Conservation (phyloP, 2,329 filamentous ascomycete genomes). For the Lasiodiplodia gonubiensis region DNA sequence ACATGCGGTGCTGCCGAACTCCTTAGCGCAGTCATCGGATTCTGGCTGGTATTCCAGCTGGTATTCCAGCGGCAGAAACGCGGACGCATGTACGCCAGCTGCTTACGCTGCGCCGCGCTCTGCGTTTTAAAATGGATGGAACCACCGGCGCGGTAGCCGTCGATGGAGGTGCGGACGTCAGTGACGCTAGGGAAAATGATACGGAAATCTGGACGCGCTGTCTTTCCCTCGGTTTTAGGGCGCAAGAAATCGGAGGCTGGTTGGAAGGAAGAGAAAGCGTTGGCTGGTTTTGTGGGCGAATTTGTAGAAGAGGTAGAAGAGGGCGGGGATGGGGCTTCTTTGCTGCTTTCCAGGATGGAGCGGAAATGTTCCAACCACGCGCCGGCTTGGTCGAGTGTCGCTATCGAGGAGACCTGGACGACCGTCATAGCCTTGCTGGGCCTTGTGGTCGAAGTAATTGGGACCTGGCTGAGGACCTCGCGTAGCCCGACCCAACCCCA, state of each 20-base stretch:
- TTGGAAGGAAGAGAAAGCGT: not conserved
- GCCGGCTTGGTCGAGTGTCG: conserved; percentile 73
- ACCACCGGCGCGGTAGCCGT: conserved; percentile 76
- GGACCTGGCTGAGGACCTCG: conserved; percentile 58
- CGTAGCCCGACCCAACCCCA: conserved; percentile 79
- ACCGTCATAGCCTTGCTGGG: conserved; percentile 49
- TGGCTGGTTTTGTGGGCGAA: not conserved
- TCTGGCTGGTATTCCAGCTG: conserved; percentile 62
- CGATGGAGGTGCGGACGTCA: conserved; percentile 76
- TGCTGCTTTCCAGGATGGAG: conserved; percentile 43
- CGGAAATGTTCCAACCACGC: conserved; percentile 73
- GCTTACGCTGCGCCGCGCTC: conserved; percentile 71
- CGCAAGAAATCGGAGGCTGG: not conserved
- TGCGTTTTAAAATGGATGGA: conserved; percentile 85
- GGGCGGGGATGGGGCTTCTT: not conserved
- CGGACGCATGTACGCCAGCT: conserved; percentile 73
- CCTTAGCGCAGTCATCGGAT: conserved; percentile 36
- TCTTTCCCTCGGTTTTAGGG: not conserved
- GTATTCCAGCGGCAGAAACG: conserved; percentile 74
- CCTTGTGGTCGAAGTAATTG: conserved; percentile 59
- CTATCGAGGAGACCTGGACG: conserved; percentile 78
- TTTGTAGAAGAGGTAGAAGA: not conserved
- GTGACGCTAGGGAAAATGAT: conserved; percentile 81
- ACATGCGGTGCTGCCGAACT: conserved; percentile 79
- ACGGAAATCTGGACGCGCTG: conserved; percentile 61